Conservation (phyloP, 495 filamentous ascomycete genomes). For the Annulohypoxylon bovei region DNA sequence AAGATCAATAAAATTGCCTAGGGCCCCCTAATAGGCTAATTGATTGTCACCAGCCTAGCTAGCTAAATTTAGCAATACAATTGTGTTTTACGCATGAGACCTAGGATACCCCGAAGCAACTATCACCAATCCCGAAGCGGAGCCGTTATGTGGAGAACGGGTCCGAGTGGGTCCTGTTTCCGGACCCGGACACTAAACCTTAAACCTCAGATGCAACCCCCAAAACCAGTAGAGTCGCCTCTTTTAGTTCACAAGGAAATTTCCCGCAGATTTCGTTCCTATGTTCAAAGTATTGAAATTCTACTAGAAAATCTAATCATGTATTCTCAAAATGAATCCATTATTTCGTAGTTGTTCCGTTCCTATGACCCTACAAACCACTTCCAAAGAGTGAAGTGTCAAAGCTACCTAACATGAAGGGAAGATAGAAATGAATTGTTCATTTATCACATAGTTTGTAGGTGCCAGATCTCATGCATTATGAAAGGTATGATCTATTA, state of each 20-base stretch:
- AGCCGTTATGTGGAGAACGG: background rate
- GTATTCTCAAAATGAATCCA: background rate
- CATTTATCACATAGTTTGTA: too few relatives aligned
- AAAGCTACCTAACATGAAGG: too few relatives aligned
- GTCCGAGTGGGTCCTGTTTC: background rate
- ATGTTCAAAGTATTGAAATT: background rate
- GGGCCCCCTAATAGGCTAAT: too few relatives aligned
- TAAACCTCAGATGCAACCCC: background rate
- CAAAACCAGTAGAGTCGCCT: background rate
- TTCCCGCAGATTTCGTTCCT: background rate
- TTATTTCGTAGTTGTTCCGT: background rate
- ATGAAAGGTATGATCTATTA: too few relatives aligned
- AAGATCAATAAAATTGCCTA: too few relatives aligned
- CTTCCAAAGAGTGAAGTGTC: too few relatives aligned
- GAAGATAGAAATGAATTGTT: too few relatives aligned
- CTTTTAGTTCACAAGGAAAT: background rate
- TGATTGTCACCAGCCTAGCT: too few relatives aligned
- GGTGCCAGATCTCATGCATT: too few relatives aligned
- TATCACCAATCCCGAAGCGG: background rate
- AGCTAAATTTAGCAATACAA: too few relatives aligned
- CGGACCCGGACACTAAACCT: background rate
- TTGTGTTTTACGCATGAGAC: background rate
- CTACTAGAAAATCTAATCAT: background rate
- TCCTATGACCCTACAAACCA: background rate
- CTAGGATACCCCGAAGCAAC: background rate